These are phyloP conservation scores for Coemansia sp. DNA, from an alignment of 192 early-diverging fungal genomes.

Conservation along the genomic window DNA sequence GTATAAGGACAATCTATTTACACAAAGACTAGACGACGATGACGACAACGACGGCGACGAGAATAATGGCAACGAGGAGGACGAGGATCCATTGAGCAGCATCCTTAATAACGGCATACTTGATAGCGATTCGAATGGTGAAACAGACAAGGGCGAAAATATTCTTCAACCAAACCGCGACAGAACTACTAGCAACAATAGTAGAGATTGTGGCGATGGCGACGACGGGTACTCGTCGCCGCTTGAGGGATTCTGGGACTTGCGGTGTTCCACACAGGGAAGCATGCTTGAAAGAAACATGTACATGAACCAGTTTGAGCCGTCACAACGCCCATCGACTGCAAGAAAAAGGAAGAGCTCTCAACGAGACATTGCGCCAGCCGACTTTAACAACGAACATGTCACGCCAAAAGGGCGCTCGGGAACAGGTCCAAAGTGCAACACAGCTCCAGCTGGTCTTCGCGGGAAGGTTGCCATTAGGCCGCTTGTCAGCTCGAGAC, in stretches of 20 bases:
- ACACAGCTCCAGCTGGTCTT: not conserved
- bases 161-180: not conserved
- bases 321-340: conserved; percentile 9
- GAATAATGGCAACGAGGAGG: not conserved
- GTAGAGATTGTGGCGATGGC: not conserved
- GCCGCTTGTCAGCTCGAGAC: conserved; percentile 9
- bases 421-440: not conserved
- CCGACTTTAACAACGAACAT: not conserved
- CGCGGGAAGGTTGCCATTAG: conserved; percentile 17
- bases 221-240: conserved; percentile 46
- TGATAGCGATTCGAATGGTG: conserved; percentile 1
- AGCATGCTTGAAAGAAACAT: conserved; percentile 17
- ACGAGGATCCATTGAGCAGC: not conserved
- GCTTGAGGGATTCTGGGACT: conserved; percentile 49
- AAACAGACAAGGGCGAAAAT: not conserved
- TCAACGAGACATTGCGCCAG: not conserved
- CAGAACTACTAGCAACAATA: not conserved
- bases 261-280: conserved; percentile 12
- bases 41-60: not conserved
- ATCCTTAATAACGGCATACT: not conserved
- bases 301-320: conserved; percentile 45
- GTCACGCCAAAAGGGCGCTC: not conserved
- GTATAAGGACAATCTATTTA: conserved; percentile 32
- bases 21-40: not conserved
- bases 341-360: conserved; percentile 2